A percentile compares a stretch with the other conserved stretches of the same genome.
Conservation (phyloP, 106 monocot genomes). For the Dendrobium catenatum region DNA sequence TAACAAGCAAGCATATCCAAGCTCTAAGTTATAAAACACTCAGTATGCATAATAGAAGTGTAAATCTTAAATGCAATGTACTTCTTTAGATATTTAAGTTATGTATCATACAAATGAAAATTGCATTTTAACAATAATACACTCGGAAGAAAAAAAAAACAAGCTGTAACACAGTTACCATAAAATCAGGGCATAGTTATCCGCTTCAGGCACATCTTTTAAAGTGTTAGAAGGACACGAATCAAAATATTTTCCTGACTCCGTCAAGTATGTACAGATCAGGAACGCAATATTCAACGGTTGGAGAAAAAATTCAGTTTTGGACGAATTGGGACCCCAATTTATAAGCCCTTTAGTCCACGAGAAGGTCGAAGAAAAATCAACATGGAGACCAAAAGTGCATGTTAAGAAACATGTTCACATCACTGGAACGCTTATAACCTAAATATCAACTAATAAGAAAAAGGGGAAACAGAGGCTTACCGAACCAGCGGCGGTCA, state of each 20-base stretch:
- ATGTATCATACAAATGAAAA: not conserved
- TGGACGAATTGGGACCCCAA: not conserved
- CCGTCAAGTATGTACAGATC: too few relatives aligned
- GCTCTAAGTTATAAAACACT: too few relatives aligned
- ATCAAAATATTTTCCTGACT: too few relatives aligned
- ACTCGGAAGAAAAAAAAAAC: not conserved
- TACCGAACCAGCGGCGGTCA: constrained; percentile 96
- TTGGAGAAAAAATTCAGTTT: not conserved
- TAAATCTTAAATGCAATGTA: not conserved
- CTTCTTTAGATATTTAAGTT: not conserved
- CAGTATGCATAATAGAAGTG: not conserved
- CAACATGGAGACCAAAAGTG: not conserved
- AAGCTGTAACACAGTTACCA: not conserved
- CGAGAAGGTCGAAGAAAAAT: not conserved
- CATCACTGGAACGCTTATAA: not conserved
- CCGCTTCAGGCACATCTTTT: not conserved
- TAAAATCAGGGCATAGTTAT: not conserved
- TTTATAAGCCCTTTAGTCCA: not conserved
- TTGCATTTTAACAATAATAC: not conserved
- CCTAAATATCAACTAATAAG: not conserved
- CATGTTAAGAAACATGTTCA: not conserved
- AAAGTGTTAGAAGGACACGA: too few relatives aligned
- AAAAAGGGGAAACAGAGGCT: not conserved
- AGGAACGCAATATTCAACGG: not conserved
- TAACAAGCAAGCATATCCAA: too few relatives aligned